These are phyloP conservation scores for Pythium aristosporum DNA, from an alignment of 352 stramenopile species.

Conservation along the genomic window DNA sequence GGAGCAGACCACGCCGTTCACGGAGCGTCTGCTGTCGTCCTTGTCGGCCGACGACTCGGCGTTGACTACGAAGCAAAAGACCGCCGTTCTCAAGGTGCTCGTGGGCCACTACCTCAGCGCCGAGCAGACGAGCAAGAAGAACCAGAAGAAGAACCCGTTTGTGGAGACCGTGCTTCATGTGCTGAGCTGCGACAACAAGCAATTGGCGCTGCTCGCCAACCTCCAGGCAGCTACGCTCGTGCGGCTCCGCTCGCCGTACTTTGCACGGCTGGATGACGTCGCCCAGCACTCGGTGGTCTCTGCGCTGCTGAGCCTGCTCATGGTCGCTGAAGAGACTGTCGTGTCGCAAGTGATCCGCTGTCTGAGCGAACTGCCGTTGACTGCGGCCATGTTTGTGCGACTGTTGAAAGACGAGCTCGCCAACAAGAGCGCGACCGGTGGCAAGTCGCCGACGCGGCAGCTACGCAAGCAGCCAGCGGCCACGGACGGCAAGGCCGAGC, in stretches of 20 bases:
- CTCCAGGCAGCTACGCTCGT: conserved; percentile 46
- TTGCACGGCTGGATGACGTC: conserved; percentile 48
- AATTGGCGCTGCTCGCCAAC: conserved; percentile 31
- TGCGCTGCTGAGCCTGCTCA: conserved; percentile 54
- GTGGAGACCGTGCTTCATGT: conserved; percentile 50
- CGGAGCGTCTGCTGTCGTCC: conserved; percentile 30
- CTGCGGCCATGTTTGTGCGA: conserved; percentile 50
- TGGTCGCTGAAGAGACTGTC: conserved; percentile 57
- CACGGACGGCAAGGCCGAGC: conserved; percentile 19
- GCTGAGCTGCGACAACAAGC: conserved; percentile 40
- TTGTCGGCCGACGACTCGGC: conserved; percentile 17
- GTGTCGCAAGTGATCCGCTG: conserved; percentile 54
- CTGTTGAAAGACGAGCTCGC: conserved; percentile 48
- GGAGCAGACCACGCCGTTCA: conserved; percentile 64
- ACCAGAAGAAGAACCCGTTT: conserved; percentile 44
- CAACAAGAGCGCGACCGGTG: conserved; percentile 19
- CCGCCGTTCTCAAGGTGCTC: conserved; percentile 43
- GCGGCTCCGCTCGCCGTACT: conserved; percentile 42
- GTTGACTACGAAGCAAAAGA: conserved; percentile 15
- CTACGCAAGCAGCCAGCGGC: conserved; percentile 3
- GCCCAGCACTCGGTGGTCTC: conserved; percentile 48
- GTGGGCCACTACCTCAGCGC: conserved; percentile 55
- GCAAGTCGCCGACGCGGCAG: conserved; percentile 18
- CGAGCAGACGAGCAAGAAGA: conserved; percentile 34
- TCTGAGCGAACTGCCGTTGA: conserved; percentile 52